phyloP scores from a whole-genome alignment of 148 eudicot species.

The Diospyros kaki region DNA sequence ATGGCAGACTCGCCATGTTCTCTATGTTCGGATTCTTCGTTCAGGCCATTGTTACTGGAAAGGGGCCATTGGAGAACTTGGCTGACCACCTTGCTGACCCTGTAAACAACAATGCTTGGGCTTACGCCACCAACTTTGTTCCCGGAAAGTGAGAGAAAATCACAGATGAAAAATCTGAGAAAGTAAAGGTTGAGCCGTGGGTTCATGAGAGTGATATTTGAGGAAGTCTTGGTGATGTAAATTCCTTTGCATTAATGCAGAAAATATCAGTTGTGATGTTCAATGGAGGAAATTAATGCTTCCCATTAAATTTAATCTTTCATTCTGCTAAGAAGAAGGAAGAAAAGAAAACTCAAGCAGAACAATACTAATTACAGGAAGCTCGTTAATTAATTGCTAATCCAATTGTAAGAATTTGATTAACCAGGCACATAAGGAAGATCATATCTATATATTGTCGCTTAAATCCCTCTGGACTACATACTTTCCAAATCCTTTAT shows the following conservation, averaged over 20 bases:
- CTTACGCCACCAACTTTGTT: conserved; percentile 32
- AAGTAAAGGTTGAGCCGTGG: background rate
- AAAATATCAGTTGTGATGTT: background rate
- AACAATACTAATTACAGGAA: no score
- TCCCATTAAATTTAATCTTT: no score
- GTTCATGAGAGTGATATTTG: background rate
- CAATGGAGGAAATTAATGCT: background rate
- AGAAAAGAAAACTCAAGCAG: no score
- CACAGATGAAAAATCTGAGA: background rate
- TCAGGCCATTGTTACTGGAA: conserved; percentile 41
- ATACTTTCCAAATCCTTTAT: no score
- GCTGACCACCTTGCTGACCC: conserved; percentile 39
- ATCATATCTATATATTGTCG: no score
- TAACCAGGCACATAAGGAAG: no score
- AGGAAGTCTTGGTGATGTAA: background rate
- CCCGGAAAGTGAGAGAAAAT: conserved; percentile 26
- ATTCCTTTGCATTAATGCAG: background rate
- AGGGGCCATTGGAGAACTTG: conserved; percentile 37
- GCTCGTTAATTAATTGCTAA: no score
- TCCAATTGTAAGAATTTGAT: no score
- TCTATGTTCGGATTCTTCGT: conserved; percentile 39
- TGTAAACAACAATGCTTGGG: conserved; percentile 39
- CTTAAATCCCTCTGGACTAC: no score
- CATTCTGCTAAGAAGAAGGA: no score
- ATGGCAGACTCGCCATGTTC: conserved; percentile 41